Evolutionary conservation across 805 yeast genomes (phyloP).

Genomic region (Lachancea thermotolerans): DNA sequence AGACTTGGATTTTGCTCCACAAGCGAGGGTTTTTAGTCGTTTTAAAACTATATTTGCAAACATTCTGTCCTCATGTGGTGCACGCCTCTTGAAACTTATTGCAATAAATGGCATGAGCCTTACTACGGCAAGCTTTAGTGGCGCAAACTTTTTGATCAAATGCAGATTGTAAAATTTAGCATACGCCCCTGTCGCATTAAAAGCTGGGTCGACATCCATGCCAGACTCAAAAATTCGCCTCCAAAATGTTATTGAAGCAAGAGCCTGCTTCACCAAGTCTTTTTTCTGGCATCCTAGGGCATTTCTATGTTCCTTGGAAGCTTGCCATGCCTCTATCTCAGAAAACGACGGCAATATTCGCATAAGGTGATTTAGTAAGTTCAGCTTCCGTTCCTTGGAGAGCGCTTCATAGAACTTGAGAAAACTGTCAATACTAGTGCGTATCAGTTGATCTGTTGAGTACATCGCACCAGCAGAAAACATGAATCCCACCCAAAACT

Average conservation of each 20-base stretch:
- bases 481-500: conserved; percentile 51
- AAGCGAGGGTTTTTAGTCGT: conserved; percentile 11
- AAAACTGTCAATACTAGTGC: conserved; percentile 37
- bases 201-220: conserved; percentile 9
- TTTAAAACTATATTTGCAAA: conserved; percentile 14
- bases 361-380: conserved; percentile 15
- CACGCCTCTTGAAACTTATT: conserved; percentile 1
- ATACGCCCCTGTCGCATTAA: conserved; percentile 21
- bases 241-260: conserved; percentile 20
- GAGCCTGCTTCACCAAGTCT: conserved; percentile 15
- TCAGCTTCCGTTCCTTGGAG: background rate
- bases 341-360: conserved; percentile 19
- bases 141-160: conserved; percentile 11
- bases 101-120: conserved; percentile 14
- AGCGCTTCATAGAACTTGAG: conserved; percentile 24
- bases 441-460: conserved; percentile 41
- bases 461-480: conserved; percentile 53
- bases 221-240: conserved; percentile 21
- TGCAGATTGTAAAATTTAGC: conserved; percentile 24
- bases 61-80: conserved; percentile 1
- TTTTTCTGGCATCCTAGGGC: conserved; percentile 8
- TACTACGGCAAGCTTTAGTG: conserved; percentile 11
- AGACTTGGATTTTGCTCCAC: background rate
- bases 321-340: conserved; percentile 8
- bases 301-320: background rate